These are phyloP conservation scores for Melocanna baccifera DNA, from an alignment of 176 grass and related monocot genomes.

Conservation along the genomic window DNA sequence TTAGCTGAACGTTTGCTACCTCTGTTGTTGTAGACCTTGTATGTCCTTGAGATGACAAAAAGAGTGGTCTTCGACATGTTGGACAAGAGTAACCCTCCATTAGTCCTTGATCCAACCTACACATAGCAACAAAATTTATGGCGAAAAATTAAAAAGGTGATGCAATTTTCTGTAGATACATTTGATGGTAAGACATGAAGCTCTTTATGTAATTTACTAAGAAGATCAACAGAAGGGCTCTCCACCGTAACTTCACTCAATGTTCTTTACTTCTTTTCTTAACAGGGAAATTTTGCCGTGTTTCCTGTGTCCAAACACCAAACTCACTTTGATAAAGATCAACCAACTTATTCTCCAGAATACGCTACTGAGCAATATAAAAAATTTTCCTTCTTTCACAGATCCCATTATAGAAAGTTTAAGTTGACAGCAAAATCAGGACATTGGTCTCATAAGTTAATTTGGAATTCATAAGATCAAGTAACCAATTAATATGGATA, in stretches of 20 bases:
- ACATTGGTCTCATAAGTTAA: neutral
- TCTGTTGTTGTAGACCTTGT: constrained; percentile 41
- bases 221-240: neutral
- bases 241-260: neutral
- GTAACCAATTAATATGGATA: constrained; percentile 11
- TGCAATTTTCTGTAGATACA: neutral
- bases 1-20: constrained; percentile 50
- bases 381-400: neutral
- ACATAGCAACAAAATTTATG: constrained; percentile 19
- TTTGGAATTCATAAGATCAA: neutral
- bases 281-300: neutral
- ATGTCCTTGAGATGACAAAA: constrained; percentile 54
- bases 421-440: neutral
- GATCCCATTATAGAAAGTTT: neutral
- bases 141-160: neutral
- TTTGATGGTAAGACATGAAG: constrained; percentile 21
- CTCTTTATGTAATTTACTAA: constrained; percentile 16
- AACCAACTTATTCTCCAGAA: neutral
- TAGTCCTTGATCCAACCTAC: constrained; percentile 94
- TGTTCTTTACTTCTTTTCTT: neutral
- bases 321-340: neutral
- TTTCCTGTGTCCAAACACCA: neutral
- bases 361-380: neutral
- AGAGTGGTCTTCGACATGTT: constrained; percentile 88
- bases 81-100: constrained; percentile 93